Percentiles rank a stretch among this genome's conserved stretches.
Evolutionary conservation across 352 stramenopile genomes (phyloP).

Genomic region (Phytophthora kernoviae): DNA sequence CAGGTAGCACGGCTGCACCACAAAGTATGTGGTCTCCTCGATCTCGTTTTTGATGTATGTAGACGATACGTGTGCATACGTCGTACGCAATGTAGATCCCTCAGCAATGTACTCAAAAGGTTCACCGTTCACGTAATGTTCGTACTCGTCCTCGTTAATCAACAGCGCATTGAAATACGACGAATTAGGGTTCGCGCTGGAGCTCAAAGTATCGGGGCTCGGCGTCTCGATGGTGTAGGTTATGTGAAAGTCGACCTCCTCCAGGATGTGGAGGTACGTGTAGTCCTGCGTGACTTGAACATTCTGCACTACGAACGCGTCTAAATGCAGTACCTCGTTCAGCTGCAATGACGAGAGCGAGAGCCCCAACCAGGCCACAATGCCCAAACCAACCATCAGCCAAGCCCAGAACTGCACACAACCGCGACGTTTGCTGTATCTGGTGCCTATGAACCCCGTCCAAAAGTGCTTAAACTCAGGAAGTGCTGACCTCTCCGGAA

Average conservation of each 20-base stretch:
- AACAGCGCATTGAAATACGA: slow-evolving; percentile 62
- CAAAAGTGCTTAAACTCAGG: slow-evolving; percentile 43
- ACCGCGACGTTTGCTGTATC: slow-evolving; percentile 33
- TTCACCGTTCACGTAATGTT: slow-evolving; percentile 57
- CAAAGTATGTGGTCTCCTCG: slow-evolving; percentile 61
- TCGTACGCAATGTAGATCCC: slow-evolving; percentile 52
- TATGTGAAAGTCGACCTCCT: slow-evolving; percentile 63
- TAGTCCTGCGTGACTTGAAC: slow-evolving; percentile 57
- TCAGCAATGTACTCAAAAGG: slow-evolving; percentile 47
- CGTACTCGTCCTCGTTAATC: slow-evolving; percentile 57
- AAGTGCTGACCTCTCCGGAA: slow-evolving; percentile 29
- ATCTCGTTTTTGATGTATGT: slow-evolving; percentile 53
- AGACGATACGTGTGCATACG: slow-evolving; percentile 46
- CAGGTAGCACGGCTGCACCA: slow-evolving; percentile 60
- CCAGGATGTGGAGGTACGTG: slow-evolving; percentile 55
- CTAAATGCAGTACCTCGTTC: slow-evolving; percentile 69
- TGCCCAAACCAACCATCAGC: slow-evolving; percentile 36
- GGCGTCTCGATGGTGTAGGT: slow-evolving; percentile 50
- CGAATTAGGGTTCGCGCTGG: slow-evolving; percentile 19
- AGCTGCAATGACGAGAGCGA: slow-evolving; percentile 38
- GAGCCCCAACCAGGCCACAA: slow-evolving; percentile 30
- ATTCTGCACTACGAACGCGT: slow-evolving; percentile 57
- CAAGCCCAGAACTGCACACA: slow-evolving; percentile 38
- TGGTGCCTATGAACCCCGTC: slow-evolving; percentile 53
- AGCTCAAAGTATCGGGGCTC: slow-evolving; percentile 14